Conservation (phyloP, 306 rosid genomes). For the Oxytropis ochrocephala region DNA sequence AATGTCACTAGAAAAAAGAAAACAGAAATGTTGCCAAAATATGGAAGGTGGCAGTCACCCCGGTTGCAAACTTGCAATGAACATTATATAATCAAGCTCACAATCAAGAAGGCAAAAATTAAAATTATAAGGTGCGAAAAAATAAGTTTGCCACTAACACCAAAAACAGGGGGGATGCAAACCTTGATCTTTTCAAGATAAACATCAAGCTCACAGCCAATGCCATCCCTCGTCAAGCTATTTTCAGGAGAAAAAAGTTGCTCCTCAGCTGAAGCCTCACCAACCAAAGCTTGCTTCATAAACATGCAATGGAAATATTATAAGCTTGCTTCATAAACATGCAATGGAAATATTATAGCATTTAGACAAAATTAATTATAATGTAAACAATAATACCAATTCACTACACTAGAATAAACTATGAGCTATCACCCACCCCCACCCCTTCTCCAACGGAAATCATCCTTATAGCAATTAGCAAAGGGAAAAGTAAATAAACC, state of each 20-base stretch:
- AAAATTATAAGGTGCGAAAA: not conserved
- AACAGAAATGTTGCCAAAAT: no score
- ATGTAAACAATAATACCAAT: conserved; percentile 4
- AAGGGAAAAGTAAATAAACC: not conserved
- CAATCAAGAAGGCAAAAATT: not conserved
- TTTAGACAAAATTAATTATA: not conserved
- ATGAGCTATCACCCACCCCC: not conserved
- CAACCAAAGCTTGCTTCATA: conserved; percentile 89
- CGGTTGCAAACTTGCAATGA: no score
- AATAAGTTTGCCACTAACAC: not conserved
- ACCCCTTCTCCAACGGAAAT: conserved; percentile 1
- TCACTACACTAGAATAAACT: conserved; percentile 22
- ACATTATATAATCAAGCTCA: conserved; percentile 11
- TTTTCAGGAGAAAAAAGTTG: conserved; percentile 75
- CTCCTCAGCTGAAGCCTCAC: conserved; percentile 75
- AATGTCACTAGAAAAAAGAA: no score
- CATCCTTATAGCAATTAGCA: conserved; percentile 15
- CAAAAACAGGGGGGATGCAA: conserved; percentile 3
- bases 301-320: conserved; percentile 18
- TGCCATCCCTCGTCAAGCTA: conserved; percentile 45
- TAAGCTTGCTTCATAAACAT: conserved; percentile 20
- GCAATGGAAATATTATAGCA: conserved; percentile 18
- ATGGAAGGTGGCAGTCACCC: no score
- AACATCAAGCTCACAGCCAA: conserved; percentile 55
- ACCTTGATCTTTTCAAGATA: conserved; percentile 80